Conservation (phyloP, 1,284 basidiomycete genomes). For the Anthracocystis walkeri region DNA sequence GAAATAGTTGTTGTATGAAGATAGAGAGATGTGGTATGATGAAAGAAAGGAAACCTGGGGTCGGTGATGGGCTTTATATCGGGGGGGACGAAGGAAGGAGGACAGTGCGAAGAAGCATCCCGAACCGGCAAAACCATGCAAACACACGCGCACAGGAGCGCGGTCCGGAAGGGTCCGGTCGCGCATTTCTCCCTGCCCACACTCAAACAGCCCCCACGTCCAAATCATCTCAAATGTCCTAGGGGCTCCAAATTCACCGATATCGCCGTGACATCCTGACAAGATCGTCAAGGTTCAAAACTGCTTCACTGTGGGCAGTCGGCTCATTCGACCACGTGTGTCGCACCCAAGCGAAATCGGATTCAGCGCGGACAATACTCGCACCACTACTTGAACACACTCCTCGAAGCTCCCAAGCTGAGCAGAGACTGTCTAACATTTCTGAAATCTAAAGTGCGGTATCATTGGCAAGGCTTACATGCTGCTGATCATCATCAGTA, state of each 20-base stretch:
- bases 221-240: neutral
- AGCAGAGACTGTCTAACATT: too few relatives aligned
- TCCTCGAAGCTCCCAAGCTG: too few relatives aligned
- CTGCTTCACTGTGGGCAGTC: too few relatives aligned
- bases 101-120: too few relatives aligned
- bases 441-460: too few relatives aligned
- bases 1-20: too few relatives aligned
- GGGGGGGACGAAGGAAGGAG: too few relatives aligned
- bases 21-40: neutral
- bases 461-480: too few relatives aligned
- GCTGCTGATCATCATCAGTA: neutral
- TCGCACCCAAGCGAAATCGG: too few relatives aligned
- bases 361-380: too few relatives aligned
- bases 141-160: neutral
- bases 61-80: neutral
- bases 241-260: neutral
- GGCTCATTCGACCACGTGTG: neutral
- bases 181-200: constrained; percentile 5
- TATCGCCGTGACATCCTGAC: neutral
- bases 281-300: neutral
- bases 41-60: neutral
- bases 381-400: too few relatives aligned
- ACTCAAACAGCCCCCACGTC: neutral
- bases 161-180: constrained; percentile 24
- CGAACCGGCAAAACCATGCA: constrained; percentile 1